Conservation (phyloP, 225 moss, liverwort and hornwort species). For the Antitrichia curtipendula region DNA sequence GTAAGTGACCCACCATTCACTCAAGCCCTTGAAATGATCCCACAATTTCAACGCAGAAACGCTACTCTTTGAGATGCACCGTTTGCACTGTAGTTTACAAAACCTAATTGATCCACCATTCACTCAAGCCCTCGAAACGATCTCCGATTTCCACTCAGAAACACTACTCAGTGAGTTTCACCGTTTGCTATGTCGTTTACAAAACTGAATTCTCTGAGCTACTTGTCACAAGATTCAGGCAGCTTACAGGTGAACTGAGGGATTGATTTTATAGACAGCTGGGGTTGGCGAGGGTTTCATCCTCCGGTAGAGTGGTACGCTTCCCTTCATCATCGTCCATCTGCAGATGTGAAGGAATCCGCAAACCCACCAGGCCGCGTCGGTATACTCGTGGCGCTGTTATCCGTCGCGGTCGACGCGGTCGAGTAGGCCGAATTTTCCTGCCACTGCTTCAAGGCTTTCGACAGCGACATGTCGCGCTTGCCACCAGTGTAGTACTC, state of each 20-base stretch:
- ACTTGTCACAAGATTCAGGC: not conserved
- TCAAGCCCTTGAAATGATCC: not conserved
- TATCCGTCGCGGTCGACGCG: not conserved
- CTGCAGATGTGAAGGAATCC: constrained; percentile 11
- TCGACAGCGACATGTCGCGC: constrained; percentile 21
- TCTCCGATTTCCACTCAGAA: not conserved
- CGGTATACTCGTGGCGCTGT: constrained; percentile 1
- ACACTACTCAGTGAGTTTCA: not conserved
- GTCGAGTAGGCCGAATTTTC: constrained; percentile 5
- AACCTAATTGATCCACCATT: not conserved
- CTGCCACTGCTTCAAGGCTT: constrained; percentile 91
- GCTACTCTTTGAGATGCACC: not conserved
- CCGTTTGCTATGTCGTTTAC: not conserved
- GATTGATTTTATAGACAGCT: not conserved
- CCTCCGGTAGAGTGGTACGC: not conserved
- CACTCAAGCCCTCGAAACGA: not conserved
- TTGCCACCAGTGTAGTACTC: constrained; percentile 4
- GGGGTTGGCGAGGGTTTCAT: not conserved
- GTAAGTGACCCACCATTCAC: not conserved
- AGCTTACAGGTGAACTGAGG: not conserved
- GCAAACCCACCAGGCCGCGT: constrained; percentile 25
- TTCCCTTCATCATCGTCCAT: constrained; percentile 3
- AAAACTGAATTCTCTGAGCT: not conserved
- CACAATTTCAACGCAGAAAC: not conserved
- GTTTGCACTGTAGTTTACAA: not conserved